A percentile compares a stretch with the other conserved stretches of the same genome.
These are phyloP conservation scores for Backusella parvicylindrica DNA, from an alignment of 192 early-diverging fungal genomes.

Conservation along the genomic window DNA sequence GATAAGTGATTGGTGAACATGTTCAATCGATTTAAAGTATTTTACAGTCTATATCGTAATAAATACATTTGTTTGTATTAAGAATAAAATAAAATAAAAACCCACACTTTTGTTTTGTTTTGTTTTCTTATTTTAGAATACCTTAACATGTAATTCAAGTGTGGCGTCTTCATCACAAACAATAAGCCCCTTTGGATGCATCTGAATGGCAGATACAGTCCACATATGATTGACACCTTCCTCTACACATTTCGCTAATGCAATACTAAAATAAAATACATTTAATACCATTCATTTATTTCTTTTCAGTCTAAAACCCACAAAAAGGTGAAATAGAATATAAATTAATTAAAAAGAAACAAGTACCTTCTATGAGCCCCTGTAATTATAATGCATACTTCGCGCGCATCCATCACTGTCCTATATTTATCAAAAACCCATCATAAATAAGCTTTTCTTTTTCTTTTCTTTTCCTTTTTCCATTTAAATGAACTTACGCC, in stretches of 20 bases:
- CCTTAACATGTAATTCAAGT: constrained; percentile 81
- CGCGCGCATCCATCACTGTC: constrained; percentile 82
- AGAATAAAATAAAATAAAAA: background rate
- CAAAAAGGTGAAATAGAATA: too few species aligned
- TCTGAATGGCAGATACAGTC: constrained; percentile 83
- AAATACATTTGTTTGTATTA: background rate
- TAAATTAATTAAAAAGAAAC: background rate
- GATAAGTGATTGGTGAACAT: constrained; percentile 57
- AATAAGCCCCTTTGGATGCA: constrained; percentile 76
- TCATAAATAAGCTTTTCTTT: background rate
- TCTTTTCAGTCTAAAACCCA: background rate
- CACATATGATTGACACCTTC: constrained; percentile 85
- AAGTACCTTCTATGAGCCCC: constrained; percentile 68
- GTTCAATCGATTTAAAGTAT: constrained; percentile 86
- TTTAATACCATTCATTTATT: background rate
- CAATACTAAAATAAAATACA: too few species aligned
- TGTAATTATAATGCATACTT: constrained; percentile 82
- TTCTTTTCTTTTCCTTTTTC: background rate
- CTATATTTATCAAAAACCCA: constrained; percentile 27
- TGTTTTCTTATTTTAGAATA: background rate
- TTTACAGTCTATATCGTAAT: constrained; percentile 59
- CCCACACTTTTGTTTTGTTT: background rate
- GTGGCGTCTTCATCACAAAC: constrained; percentile 87
- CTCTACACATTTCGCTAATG: constrained; percentile 82
- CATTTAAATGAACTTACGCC: constrained; percentile 42